Base-by-base conservation (phyloP, 257 asterid genomes). In the Solanum pennellii region DNA sequence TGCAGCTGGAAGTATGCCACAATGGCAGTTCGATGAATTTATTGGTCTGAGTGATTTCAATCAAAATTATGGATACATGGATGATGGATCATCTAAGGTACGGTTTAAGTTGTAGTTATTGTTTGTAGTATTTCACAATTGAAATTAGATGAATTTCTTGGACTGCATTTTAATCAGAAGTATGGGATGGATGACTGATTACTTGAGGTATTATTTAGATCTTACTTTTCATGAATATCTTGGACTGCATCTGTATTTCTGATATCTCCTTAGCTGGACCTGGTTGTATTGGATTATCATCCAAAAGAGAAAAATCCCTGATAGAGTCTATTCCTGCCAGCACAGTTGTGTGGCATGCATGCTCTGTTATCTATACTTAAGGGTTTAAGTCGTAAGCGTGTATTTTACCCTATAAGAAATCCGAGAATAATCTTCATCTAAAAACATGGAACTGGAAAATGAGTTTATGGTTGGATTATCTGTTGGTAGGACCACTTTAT, bases 21-120 rank as follows among this genome's bases (percentile, higher is more conserved):
- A 90, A 31, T 96, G 98, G 99, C 98, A 90, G 86, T 85, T 96
- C 45, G 99, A 96, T 88, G 99, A 95, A 9, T 89, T 92, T 91
- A 90, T 97, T 85, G 98, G 92, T 25, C 91, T 94, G 33, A 91
- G 84, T 75, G 95, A 94, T 85, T 92, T 84, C 89, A 89, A 74
- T 89, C 97, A 92, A 88, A 90, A 74, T 85, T 92, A 59, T 86
- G 91, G 86, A 86, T 94, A 91, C 88, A 87, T 93, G 93, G 94
- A 91, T 45, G 89, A 90, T 84, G 89, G 89, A 90, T 92, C 95
- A 18, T 93, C 94, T 42, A 97, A 95, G 99, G 99, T 97, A 94
- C 84, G 86, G 45, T 73, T 83, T 76, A 76, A 82, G 62, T 89
- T 29, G 52, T 83, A 49, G 71, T 73, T 16, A 27, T 72, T 65